A percentile compares a stretch with the other conserved stretches of the same genome.
Evolutionary conservation across 768 basidiomycete genomes (phyloP).

Genomic region (Daedaleopsis sinensis): DNA sequence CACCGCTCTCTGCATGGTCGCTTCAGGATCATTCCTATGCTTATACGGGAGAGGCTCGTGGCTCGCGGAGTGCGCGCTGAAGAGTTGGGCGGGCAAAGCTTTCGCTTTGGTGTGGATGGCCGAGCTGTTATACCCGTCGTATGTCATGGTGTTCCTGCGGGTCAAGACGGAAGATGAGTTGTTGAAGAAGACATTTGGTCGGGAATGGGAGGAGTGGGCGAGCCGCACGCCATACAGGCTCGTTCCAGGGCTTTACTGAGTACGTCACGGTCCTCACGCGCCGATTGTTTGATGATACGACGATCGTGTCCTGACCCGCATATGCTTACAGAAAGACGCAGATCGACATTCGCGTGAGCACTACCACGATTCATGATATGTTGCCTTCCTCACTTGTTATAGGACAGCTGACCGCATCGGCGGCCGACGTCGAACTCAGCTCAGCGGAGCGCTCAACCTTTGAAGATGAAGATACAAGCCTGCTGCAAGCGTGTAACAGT

Average conservation of each 20-base stretch:
- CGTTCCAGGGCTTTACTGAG: constrained; percentile 18
- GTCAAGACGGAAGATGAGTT: constrained; percentile 21
- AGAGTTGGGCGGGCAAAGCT: constrained; percentile 9
- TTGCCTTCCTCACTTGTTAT: no score
- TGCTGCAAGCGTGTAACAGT: no score
- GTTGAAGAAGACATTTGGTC: constrained; percentile 20
- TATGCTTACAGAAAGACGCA: no score
- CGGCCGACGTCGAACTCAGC: no score
- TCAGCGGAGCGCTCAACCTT: no score
- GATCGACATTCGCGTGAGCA: no score
- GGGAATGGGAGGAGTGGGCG: constrained; percentile 26
- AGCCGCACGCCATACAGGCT: constrained; percentile 21
- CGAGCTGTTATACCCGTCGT: constrained; percentile 10
- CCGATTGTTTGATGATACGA: no score
- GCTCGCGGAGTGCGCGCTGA: constrained; percentile 18
- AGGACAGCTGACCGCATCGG: no score
- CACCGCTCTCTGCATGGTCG: constrained; percentile 14
- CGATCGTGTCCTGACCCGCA: no score
- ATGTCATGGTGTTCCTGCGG: constrained; percentile 7
- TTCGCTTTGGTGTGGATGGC: constrained; percentile 7
- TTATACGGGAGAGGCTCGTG: constrained; percentile 19
- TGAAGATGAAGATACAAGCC: no score
- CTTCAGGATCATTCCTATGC: constrained; percentile 11
- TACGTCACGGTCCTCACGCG: neutral
- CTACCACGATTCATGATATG: no score